phyloP scores from a whole-genome alignment of 1,284 basidiomycete genomes.

The Thelephora terrestris region DNA sequence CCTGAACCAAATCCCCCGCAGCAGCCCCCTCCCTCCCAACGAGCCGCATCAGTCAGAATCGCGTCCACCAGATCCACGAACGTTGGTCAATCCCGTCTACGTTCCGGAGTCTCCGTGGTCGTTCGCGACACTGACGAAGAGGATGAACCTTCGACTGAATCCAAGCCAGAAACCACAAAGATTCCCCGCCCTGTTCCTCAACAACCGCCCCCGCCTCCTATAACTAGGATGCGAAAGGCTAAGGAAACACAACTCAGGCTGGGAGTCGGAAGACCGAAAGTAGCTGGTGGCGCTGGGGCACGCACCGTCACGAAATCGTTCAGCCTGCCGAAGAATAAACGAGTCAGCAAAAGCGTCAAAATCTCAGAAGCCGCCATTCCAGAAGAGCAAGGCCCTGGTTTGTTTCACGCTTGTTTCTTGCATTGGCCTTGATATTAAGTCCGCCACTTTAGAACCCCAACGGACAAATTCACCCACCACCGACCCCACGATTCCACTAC shows the following conservation, averaged over 20 bases:
- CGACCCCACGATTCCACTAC: background rate
- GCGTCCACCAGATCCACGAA: conserved; percentile 22
- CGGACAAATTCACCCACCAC: conserved; percentile 9
- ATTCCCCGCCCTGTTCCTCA: conserved; percentile 8
- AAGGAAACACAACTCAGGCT: conserved; percentile 59
- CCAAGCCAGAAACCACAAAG: background rate
- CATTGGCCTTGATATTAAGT: background rate
- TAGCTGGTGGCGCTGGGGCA: conserved; percentile 52
- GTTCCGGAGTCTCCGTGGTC: conserved; percentile 35
- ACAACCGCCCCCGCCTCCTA: conserved; percentile 21
- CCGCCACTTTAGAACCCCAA: conserved; percentile 23
- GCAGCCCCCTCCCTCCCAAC: conserved; percentile 12
- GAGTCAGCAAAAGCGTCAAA: conserved; percentile 38
- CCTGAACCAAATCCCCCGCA: conserved; percentile 3
- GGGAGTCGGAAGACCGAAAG: conserved; percentile 60
- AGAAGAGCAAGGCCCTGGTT: conserved; percentile 37
- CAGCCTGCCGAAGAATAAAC: conserved; percentile 37
- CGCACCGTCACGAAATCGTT: conserved; percentile 50
- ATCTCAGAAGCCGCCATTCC: conserved; percentile 45
- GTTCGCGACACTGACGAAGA: conserved; percentile 44
- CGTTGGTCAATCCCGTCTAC: conserved; percentile 24
- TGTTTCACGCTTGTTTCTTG: background rate
- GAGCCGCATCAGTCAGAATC: conserved; percentile 20
- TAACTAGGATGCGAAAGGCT: conserved; percentile 48
- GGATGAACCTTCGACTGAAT: conserved; percentile 16